Evolutionary conservation across 371 early-diverging fungal genomes (phyloP).

Genomic region (Actinomortierella ambigua): DNA sequence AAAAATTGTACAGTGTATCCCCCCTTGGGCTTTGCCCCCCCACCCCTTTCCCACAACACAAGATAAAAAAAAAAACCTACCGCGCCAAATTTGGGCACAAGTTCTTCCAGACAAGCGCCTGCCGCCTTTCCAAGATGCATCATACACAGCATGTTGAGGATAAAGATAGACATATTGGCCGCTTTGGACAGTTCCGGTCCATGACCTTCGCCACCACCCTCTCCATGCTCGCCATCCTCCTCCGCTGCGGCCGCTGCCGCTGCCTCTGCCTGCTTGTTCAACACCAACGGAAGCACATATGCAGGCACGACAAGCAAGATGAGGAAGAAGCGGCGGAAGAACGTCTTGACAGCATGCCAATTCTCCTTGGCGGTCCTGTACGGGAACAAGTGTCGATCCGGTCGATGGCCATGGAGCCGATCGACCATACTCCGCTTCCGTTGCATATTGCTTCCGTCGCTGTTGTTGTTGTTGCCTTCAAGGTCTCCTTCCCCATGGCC

Average conservation of each 20-base stretch:
- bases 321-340: slow-evolving; percentile 25
- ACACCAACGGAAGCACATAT: slow-evolving; percentile 23
- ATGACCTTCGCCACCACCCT: slow-evolving; percentile 2
- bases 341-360: slow-evolving; percentile 10
- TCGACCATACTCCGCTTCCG: slow-evolving; percentile 4
- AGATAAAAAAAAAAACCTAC: slow-evolving; percentile 12
- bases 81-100: slow-evolving; percentile 33
- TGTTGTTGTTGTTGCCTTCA: no score
- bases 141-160: slow-evolving; percentile 35
- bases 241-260: no score
- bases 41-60: neutral
- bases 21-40: neutral
- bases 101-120: slow-evolving; percentile 29
- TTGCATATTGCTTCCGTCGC: no score
- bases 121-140: slow-evolving; percentile 45
- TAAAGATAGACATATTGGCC: slow-evolving; percentile 15
- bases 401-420: slow-evolving; percentile 17
- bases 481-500: no score
- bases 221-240: no score
- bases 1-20: neutral
- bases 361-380: slow-evolving; percentile 25
- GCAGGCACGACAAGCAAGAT: slow-evolving; percentile 31
- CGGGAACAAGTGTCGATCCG: slow-evolving; percentile 35
- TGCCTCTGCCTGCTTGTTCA: slow-evolving; percentile 17
- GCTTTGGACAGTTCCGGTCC: slow-evolving; percentile 16